Evolutionary conservation across 2,329 filamentous ascomycete species (phyloP).

Genomic region (Colletotrichum magnum): DNA sequence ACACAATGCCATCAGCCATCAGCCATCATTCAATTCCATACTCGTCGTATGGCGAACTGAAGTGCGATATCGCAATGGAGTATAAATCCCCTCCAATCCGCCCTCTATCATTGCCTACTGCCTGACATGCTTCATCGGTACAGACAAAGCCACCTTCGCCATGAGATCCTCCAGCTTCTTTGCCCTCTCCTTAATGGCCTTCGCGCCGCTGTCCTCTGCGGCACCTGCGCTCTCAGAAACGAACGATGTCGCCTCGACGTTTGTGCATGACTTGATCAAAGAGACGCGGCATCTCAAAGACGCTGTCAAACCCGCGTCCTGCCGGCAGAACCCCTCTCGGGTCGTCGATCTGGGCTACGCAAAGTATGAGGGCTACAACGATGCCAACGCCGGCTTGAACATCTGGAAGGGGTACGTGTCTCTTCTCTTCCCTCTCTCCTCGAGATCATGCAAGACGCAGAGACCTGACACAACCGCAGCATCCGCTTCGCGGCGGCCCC

Average conservation of each 20-base stretch:
- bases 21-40: too few relatives aligned
- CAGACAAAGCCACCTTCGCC: background rate
- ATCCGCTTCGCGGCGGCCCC: slow-evolving; percentile 62
- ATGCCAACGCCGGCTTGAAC: slow-evolving; percentile 55
- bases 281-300: background rate
- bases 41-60: too few relatives aligned
- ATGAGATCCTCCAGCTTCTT: background rate
- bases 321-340: background rate
- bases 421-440: background rate
- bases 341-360: slow-evolving; percentile 61
- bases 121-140: background rate
- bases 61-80: too few relatives aligned
- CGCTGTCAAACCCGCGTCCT: background rate
- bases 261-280: background rate
- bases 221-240: background rate
- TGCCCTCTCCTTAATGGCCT: background rate
- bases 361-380: slow-evolving; percentile 58
- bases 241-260: background rate
- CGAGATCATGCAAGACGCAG: background rate
- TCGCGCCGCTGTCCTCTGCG: background rate
- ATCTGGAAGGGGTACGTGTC: slow-evolving; percentile 59
- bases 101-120: too few relatives aligned
- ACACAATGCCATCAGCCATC: too few relatives aligned
- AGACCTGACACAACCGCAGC: slow-evolving; percentile 44
- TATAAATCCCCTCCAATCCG: too few relatives aligned